These are phyloP conservation scores for Colletotrichum gloeosporioides DNA, from an alignment of 2,329 filamentous ascomycete species.

Conservation along the genomic window DNA sequence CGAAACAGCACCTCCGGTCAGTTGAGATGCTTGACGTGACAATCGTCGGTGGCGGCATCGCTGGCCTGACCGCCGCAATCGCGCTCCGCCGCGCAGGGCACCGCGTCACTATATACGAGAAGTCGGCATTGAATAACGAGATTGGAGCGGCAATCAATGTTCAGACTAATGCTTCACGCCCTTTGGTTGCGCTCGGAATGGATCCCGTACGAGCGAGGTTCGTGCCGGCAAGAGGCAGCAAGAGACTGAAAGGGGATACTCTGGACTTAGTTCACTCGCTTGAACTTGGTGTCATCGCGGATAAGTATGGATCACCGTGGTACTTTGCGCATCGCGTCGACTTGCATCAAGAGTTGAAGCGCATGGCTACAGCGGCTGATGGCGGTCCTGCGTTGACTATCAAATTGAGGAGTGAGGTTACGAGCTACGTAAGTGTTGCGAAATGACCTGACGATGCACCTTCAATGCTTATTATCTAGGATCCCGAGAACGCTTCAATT, in stretches of 20 bases:
- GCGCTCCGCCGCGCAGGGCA: slow-evolving; percentile 39
- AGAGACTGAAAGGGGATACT: slow-evolving; percentile 2
- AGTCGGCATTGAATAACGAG: slow-evolving; percentile 39
- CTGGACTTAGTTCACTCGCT: slow-evolving; percentile 22
- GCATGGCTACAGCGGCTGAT: slow-evolving; percentile 33
- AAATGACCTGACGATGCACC: not conserved
- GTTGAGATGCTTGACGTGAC: slow-evolving; percentile 21
- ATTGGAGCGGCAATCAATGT: slow-evolving; percentile 44
- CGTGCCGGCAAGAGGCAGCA: slow-evolving; percentile 27
- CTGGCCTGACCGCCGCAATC: slow-evolving; percentile 38
- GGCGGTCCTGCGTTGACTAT: slow-evolving; percentile 29
- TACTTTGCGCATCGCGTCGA: slow-evolving; percentile 44
- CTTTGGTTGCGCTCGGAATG: slow-evolving; percentile 40
- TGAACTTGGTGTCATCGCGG: not conserved
- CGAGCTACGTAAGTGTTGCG: slow-evolving; percentile 29
- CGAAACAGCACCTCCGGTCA: not conserved
- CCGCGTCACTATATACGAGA: slow-evolving; percentile 39
- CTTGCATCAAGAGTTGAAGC: slow-evolving; percentile 39
- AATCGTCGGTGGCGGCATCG: slow-evolving; percentile 42
- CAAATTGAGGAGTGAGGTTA: slow-evolving; percentile 28
- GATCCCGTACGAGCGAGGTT: slow-evolving; percentile 32
- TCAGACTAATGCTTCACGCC: slow-evolving; percentile 41
- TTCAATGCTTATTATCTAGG: slow-evolving; percentile 5
- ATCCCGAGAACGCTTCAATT: slow-evolving; percentile 29
- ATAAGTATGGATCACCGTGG: slow-evolving; percentile 23